A percentile compares a stretch with the other conserved stretches of the same genome.
phyloP scores from a whole-genome alignment of 2,329 filamentous ascomycete species.

The Penicillium sp. region DNA sequence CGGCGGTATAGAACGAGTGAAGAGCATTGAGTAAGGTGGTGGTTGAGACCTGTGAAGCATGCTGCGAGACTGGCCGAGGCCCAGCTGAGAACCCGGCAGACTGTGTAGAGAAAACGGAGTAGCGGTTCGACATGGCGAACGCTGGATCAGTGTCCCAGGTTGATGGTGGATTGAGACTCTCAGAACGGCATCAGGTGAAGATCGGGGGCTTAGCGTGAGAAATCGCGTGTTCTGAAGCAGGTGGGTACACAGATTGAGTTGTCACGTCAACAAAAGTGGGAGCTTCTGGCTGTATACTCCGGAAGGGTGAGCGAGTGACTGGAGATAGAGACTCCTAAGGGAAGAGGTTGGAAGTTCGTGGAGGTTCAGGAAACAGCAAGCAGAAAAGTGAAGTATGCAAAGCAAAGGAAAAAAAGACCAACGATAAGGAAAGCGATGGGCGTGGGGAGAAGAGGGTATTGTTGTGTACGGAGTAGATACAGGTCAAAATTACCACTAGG shows the following conservation, averaged over 20 bases:
- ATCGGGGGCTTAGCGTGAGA: background rate
- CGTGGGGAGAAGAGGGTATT: slow-evolving; percentile 1
- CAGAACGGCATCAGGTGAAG: slow-evolving; percentile 1
- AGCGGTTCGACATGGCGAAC: slow-evolving; percentile 59
- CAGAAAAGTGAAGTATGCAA: background rate
- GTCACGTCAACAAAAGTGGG: slow-evolving; percentile 11
- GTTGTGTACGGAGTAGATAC: background rate
- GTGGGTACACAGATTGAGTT: background rate
- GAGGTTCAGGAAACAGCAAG: background rate
- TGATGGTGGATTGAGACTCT: background rate
- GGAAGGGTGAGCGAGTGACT: slow-evolving; percentile 18
- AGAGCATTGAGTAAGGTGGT: slow-evolving; percentile 89
- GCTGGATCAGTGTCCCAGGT: background rate
- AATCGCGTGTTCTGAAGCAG: background rate
- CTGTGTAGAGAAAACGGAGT: slow-evolving; percentile 62
- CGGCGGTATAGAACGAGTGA: slow-evolving; percentile 82
- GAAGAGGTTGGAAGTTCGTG: background rate
- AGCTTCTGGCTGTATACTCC: slow-evolving; percentile 9
- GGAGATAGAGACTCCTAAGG: slow-evolving; percentile 6
- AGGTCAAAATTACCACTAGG: background rate
- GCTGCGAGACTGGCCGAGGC: slow-evolving; percentile 59
- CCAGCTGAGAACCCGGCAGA: slow-evolving; percentile 57
- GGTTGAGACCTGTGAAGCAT: slow-evolving; percentile 80
- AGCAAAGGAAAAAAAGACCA: background rate
- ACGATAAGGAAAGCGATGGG: slow-evolving; percentile 1